A percentile compares a stretch with the other conserved stretches of the same genome.
Conservation (phyloP, 805 yeast genomes). For the Brettanomyces bruxellensis region DNA sequence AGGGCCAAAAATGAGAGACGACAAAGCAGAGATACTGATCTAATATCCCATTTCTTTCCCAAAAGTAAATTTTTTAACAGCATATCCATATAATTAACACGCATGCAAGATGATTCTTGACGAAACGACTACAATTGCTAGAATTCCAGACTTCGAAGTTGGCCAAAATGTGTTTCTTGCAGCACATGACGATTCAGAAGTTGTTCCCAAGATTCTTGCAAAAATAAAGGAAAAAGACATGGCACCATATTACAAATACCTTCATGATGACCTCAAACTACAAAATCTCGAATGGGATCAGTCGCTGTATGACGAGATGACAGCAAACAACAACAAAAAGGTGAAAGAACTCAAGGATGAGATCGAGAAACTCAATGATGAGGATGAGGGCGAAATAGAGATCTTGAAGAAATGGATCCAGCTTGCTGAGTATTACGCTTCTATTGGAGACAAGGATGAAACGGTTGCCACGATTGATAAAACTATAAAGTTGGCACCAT, state of each 20-base stretch:
- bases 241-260: constrained; percentile 76
- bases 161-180: constrained; percentile 74
- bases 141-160: constrained; percentile 73
- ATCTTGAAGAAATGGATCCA: constrained; percentile 65
- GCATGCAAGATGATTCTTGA: constrained; percentile 3
- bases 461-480: constrained; percentile 60
- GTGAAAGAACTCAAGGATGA: constrained; percentile 44
- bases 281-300: constrained; percentile 51
- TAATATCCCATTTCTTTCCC: too few relatives aligned
- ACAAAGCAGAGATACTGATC: too few relatives aligned
- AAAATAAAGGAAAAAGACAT: constrained; percentile 52
- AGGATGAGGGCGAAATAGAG: constrained; percentile 83
- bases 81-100: not conserved
- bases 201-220: constrained; percentile 37
- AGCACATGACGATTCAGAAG: constrained; percentile 22
- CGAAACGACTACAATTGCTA: constrained; percentile 25
- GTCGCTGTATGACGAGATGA: constrained; percentile 40
- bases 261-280: constrained; percentile 37
- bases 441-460: constrained; percentile 70
- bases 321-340: constrained; percentile 43
- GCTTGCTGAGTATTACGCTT: constrained; percentile 82
- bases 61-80: not conserved
- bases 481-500: constrained; percentile 71
- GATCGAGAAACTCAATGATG: constrained; percentile 47
- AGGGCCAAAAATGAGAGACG: too few relatives aligned